These are phyloP conservation scores for Pythium rhizo-oryzae DNA, from an alignment of 352 stramenopile species.

Conservation along the genomic window DNA sequence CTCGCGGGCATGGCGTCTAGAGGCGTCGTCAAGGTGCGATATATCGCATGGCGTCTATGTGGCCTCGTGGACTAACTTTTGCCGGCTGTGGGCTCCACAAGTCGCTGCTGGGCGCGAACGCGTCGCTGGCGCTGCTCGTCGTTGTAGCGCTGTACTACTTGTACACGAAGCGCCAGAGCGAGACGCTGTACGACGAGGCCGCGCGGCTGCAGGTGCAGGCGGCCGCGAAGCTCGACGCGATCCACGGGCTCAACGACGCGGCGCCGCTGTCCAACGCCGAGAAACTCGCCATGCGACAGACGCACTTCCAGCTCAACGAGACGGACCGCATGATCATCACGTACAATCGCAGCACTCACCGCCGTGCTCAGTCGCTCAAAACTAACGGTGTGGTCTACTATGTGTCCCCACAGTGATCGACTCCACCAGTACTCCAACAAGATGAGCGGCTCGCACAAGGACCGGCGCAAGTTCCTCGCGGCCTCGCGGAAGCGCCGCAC, in stretches of 20 bases:
- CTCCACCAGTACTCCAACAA: conserved; percentile 81
- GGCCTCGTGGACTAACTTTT: background rate
- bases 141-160: conserved; percentile 69
- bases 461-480: conserved; percentile 76
- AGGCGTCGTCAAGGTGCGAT: conserved; percentile 61
- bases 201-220: conserved; percentile 57
- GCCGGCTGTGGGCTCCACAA: conserved; percentile 9
- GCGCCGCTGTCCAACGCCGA: conserved; percentile 29
- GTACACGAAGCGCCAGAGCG: conserved; percentile 53
- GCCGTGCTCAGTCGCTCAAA: background rate
- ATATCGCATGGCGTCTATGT: background rate
- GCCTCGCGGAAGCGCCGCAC: conserved; percentile 36
- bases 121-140: conserved; percentile 66
- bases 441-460: conserved; percentile 55
- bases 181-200: conserved; percentile 75
- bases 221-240: conserved; percentile 64
- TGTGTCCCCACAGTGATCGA: conserved; percentile 45
- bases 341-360: conserved; percentile 35
- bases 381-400: background rate
- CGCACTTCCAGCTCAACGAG: conserved; percentile 67
- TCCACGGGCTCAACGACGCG: conserved; percentile 53
- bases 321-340: conserved; percentile 70
- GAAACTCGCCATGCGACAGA: conserved; percentile 51
- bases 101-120: conserved; percentile 62
- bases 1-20: conserved; percentile 63